These are phyloP conservation scores for Ramaria sp. DNA, from an alignment of 768 basidiomycete genomes.

Conservation along the genomic window DNA sequence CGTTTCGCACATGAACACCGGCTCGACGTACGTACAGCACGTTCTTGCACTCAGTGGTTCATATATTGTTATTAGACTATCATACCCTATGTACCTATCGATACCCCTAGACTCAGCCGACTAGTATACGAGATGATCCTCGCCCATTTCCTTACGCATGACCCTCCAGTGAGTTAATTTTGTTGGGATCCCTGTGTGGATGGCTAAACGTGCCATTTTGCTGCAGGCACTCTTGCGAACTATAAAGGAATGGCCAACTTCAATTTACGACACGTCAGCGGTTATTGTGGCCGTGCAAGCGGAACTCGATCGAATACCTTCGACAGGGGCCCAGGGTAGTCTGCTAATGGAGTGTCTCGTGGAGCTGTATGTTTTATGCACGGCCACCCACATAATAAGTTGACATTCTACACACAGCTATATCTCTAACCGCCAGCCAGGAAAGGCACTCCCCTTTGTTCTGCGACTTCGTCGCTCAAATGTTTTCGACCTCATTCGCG, in stretches of 20 bases:
- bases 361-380: conserved; percentile 52
- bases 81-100: conserved; percentile 82
- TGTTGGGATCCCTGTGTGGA: not conserved
- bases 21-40: conserved; percentile 46
- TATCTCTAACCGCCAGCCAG: conserved; percentile 80
- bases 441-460: conserved; percentile 87
- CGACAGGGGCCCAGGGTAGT: conserved; percentile 34
- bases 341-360: conserved; percentile 91
- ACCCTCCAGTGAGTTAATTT: conserved; percentile 44
- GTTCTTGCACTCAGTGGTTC: not conserved
- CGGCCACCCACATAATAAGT: not conserved
- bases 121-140: conserved; percentile 94
- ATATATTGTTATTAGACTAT: conserved; percentile 46
- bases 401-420: conserved; percentile 39
- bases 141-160: conserved; percentile 71
- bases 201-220: not conserved
- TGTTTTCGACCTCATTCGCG: conserved; percentile 90
- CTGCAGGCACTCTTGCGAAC: conserved; percentile 62
- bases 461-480: conserved; percentile 76
- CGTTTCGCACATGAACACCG: conserved; percentile 73
- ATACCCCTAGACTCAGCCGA: conserved; percentile 67
- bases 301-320: conserved; percentile 57
- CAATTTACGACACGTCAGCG: conserved; percentile 80
- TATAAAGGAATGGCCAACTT: conserved; percentile 81
- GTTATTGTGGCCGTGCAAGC: conserved; percentile 85